Evolutionary conservation across 2,329 filamentous ascomycete genomes (phyloP), one percentile per base, ranked within the genome.

Genomic region (Monilinia vaccinii-corymbosi): DNA sequence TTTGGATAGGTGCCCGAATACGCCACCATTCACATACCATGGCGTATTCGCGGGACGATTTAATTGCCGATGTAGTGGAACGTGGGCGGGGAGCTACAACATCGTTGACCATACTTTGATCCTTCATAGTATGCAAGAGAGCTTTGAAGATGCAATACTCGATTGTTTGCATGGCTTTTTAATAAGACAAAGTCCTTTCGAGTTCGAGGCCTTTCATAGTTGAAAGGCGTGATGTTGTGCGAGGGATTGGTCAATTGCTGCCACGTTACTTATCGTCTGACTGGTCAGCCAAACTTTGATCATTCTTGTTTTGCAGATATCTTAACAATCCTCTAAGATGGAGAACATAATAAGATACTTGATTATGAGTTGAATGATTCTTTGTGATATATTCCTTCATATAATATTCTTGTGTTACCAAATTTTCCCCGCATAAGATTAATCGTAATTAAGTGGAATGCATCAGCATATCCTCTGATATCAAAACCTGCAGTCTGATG

Each of bases 171-270:
- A 59, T 59, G 14, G 16, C 16, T 55, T 40, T 46, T n/a, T 36
- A 31, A 36, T 47, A 42, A 60, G 25, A 47, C 23, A 47, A 48
- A 25, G 4, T 47, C 14, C 14, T 38, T 55, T n/a, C 28, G 11
- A 47, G 18, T 13, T 42, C 23, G 13, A 42, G 23, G 32, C 10
- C 51, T 44, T 44, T 44, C 13, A 13, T 11, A 32, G 18, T 32
- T 44, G 32, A 40, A 3, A 25, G 10, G 16, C 10, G 0, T 62
- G 61, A 45, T 64, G 56, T 57, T 65, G 60, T 61, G 57, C 31
- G 57, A 56, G 47, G 40, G 61, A 62, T 21, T 64, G 44, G n/a
- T 62, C 31, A 60, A 58, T 53, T 62, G 60, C 55, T 64, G 65
- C 61, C 61, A 68, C 53, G 62, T 64, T 56, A 42, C 57, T 57